These are phyloP conservation scores for Fistulinella prunicolor DNA, from an alignment of 768 basidiomycete species.

Conservation along the genomic window DNA sequence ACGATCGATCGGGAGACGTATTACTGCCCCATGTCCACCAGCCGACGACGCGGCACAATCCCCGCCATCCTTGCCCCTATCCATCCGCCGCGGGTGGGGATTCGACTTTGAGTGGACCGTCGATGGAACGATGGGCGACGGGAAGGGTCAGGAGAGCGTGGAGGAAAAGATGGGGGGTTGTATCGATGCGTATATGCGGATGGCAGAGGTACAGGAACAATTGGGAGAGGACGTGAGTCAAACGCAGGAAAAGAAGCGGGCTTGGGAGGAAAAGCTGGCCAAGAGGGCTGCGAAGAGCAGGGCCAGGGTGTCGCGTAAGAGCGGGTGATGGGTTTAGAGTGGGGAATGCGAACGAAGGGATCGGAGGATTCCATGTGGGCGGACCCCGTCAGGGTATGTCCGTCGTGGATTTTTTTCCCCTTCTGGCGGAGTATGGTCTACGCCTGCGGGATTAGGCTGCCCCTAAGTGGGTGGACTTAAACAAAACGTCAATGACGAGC, in stretches of 20 bases:
- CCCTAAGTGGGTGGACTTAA: too few relatives aligned
- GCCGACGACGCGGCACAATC: neutral
- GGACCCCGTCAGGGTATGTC: too few relatives aligned
- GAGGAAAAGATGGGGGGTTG: constrained; percentile 70
- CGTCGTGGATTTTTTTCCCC: too few relatives aligned
- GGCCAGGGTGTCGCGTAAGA: constrained; percentile 28
- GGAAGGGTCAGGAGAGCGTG: constrained; percentile 32
- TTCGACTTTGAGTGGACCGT: constrained; percentile 78
- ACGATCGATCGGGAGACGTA: constrained; percentile 10
- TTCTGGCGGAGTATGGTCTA: too few relatives aligned
- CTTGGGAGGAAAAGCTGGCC: constrained; percentile 39
- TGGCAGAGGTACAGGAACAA: constrained; percentile 45
- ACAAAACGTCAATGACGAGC: too few relatives aligned
- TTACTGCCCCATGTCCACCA: too few relatives aligned
- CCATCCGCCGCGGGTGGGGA: constrained; percentile 67
- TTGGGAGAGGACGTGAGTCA: constrained; percentile 59
- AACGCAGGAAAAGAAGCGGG: constrained; percentile 68
- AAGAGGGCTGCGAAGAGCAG: constrained; percentile 35
- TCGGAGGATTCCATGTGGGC: too few relatives aligned
- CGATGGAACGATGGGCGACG: constrained; percentile 13
- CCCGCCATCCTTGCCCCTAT: neutral
- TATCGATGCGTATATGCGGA: constrained; percentile 54
- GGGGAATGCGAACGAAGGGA: neutral
- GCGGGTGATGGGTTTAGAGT: constrained; percentile 4
- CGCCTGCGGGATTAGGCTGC: too few relatives aligned